A percentile compares a stretch with the other conserved stretches of the same genome.
phyloP scores from a whole-genome alignment of 208 protist genomes.

The Acanthamoeba lenticulata region DNA sequence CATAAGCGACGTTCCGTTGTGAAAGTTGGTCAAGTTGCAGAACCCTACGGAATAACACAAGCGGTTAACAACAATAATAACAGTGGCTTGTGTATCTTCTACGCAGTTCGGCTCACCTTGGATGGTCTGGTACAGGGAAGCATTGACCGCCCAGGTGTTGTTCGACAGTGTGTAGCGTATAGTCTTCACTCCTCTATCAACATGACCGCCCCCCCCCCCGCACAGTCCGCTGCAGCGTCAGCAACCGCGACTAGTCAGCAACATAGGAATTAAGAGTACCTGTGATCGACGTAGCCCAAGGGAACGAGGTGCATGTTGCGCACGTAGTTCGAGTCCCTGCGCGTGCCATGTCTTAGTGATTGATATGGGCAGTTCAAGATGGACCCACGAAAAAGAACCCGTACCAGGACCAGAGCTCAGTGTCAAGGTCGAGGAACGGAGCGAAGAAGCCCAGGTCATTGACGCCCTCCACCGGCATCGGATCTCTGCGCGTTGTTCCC shows the following conservation, averaged over 20 bases:
- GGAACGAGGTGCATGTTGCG: slow-evolving; percentile 28
- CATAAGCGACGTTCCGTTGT: slow-evolving; percentile 15
- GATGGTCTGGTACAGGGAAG: slow-evolving; percentile 37
- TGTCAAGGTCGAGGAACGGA: slow-evolving; percentile 33
- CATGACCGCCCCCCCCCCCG: no score
- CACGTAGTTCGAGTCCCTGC: slow-evolving; percentile 53
- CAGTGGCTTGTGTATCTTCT: background rate
- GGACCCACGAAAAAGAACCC: background rate
- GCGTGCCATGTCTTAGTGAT: background rate
- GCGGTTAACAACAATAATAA: background rate
- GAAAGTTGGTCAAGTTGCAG: slow-evolving; percentile 34
- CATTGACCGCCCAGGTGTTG: background rate
- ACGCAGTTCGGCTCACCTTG: no score
- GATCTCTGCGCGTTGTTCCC: background rate
- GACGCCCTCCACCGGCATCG: slow-evolving; percentile 17
- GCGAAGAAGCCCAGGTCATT: slow-evolving; percentile 65
- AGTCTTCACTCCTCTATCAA: slow-evolving; percentile 27
- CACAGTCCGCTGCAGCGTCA: no score
- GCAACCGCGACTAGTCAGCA: no score
- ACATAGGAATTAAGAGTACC: background rate
- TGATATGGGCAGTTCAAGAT: background rate
- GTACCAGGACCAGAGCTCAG: background rate
- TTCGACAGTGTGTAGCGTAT: slow-evolving; percentile 48
- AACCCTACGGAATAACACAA: background rate
- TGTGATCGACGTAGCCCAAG: background rate